Conservation (phyloP, 2,329 filamentous ascomycete species). For the Colletotrichum viniferum region DNA sequence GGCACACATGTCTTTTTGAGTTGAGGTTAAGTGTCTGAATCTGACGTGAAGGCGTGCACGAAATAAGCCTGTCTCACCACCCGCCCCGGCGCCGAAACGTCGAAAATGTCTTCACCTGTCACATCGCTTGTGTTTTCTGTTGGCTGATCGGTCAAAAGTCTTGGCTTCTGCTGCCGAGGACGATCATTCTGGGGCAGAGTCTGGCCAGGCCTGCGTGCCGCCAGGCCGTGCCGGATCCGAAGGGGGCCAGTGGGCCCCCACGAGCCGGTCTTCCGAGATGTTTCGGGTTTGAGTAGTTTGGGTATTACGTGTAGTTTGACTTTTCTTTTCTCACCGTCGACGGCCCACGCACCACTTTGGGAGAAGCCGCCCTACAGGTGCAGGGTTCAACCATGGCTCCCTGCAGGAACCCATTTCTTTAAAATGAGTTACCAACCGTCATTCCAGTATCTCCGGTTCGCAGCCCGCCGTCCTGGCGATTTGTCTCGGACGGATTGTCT, state of each 20-base stretch:
- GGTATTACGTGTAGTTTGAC: no score
- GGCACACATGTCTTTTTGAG: background rate
- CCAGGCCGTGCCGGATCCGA: constrained; percentile 7
- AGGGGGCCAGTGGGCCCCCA: background rate
- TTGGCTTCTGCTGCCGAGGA: constrained; percentile 8
- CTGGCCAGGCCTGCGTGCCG: background rate
- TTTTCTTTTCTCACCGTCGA: background rate
- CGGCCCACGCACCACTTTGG: background rate
- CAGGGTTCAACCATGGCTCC: background rate
- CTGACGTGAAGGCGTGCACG: background rate
- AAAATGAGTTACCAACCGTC: background rate
- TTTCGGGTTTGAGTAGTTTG: constrained; percentile 8
- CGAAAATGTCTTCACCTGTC: background rate
- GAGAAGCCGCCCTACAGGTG: background rate
- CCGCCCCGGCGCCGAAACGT: background rate
- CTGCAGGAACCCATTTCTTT: background rate
- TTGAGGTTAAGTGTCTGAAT: background rate
- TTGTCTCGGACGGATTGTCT: rapidly evolving
- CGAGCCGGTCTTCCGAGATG: background rate
- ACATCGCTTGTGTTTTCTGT: background rate
- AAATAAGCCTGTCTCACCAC: background rate
- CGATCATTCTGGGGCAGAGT: constrained; percentile 9
- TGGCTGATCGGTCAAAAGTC: background rate
- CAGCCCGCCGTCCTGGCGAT: rapidly evolving
- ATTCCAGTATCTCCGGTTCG: background rate